Evolutionary conservation across 2,329 filamentous ascomycete genomes (phyloP).

Genomic region (Cladosporium halotolerans): DNA sequence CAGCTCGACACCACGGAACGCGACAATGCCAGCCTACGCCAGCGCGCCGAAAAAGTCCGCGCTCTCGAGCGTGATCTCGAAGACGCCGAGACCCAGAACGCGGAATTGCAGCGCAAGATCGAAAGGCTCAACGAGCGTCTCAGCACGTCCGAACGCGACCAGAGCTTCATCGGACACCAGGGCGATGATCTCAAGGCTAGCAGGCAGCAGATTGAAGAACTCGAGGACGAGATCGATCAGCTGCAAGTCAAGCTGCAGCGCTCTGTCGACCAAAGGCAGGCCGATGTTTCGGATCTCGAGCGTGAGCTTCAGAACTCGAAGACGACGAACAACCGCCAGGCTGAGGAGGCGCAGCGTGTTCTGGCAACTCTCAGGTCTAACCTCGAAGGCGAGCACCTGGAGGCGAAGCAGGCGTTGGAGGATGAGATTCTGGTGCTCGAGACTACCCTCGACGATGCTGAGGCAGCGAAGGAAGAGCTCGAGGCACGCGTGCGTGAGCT

Average conservation of each 20-base stretch:
- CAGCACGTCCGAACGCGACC: conserved; percentile 22
- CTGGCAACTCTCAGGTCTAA: conserved; percentile 50
- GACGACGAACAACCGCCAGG: conserved; percentile 18
- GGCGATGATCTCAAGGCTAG: conserved; percentile 21
- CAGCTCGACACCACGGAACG: conserved; percentile 23
- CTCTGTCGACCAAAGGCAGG: conserved; percentile 24
- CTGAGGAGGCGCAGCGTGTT: conserved; percentile 21
- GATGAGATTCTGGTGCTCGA: conserved; percentile 49
- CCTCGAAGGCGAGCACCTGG: conserved; percentile 33
- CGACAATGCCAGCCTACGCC: conserved; percentile 16
- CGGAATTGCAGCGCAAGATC: conserved; percentile 21
- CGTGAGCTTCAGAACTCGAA: conserved; percentile 35
- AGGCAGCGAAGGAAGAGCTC: conserved; percentile 49
- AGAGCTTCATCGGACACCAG: conserved; percentile 24
- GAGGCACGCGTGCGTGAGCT: conserved; percentile 50
- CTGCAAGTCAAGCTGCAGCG: conserved; percentile 34
- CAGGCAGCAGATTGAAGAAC: conserved; percentile 27
- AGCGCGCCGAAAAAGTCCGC: conserved; percentile 12
- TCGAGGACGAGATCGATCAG: conserved; percentile 36
- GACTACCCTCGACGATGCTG: conserved; percentile 36
- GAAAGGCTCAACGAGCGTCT: conserved; percentile 18
- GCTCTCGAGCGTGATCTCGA: conserved; percentile 31
- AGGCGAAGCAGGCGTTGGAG: conserved; percentile 45
- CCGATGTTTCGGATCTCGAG: conserved; percentile 36
- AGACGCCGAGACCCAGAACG: conserved; percentile 26